Evolutionary conservation across 805 yeast species (phyloP).

Genomic region (Yamadazyma laniorum): DNA sequence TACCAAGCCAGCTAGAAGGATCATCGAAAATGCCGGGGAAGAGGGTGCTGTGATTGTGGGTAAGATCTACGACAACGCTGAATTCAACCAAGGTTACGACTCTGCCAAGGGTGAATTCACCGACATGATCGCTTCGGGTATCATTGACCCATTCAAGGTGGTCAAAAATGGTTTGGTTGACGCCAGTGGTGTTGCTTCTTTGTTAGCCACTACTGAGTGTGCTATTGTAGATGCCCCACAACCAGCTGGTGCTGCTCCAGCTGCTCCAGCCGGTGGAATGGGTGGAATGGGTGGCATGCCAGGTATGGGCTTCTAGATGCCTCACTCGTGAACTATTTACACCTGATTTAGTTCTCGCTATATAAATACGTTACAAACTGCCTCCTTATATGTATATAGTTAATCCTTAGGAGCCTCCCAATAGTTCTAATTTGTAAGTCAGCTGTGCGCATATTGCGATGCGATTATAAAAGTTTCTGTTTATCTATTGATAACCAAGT

Average conservation of each 20-base stretch:
- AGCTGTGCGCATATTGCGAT: slow-evolving; percentile 14
- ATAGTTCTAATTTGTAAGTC: too few species aligned
- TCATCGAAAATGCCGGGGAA: slow-evolving; percentile 94
- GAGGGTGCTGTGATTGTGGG: slow-evolving; percentile 98
- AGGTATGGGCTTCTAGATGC: slow-evolving; percentile 16
- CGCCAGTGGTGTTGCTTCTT: slow-evolving; percentile 96
- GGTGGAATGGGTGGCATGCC: slow-evolving; percentile 38
- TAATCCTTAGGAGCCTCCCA: neutral
- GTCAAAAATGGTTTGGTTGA: slow-evolving; percentile 94
- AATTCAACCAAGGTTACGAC: slow-evolving; percentile 89
- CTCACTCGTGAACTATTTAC: neutral
- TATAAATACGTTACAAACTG: neutral
- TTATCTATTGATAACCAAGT: too few species aligned
- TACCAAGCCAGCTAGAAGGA: slow-evolving; percentile 92
- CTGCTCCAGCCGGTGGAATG: slow-evolving; percentile 51
- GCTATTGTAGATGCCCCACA: slow-evolving; percentile 95
- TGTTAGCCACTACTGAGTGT: slow-evolving; percentile 97
- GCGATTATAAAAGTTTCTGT: slow-evolving; percentile 1
- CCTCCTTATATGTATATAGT: slow-evolving; percentile 10
- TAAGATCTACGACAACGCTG: slow-evolving; percentile 64
- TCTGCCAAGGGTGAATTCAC: slow-evolving; percentile 89
- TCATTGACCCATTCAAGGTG: slow-evolving; percentile 97
- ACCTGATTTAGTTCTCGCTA: slow-evolving; percentile 2
- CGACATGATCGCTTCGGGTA: slow-evolving; percentile 95
- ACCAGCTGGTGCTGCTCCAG: slow-evolving; percentile 54